These are phyloP conservation scores for Fusarium burgessii DNA, from an alignment of 2,329 filamentous ascomycete species.

Conservation along the genomic window DNA sequence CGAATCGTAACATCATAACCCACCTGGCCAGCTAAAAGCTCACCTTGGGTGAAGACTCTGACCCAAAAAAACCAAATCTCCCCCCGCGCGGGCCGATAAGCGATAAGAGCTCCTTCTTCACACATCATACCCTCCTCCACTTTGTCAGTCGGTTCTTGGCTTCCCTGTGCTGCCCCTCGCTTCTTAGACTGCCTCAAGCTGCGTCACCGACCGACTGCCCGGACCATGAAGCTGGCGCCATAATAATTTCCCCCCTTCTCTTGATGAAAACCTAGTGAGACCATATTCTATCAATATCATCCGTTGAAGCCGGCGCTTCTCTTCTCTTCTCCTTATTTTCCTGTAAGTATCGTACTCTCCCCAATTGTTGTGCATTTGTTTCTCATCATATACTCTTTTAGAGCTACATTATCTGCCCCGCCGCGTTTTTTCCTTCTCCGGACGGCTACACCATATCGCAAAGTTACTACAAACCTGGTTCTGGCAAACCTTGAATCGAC, in stretches of 20 bases:
- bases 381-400: constrained; percentile 46
- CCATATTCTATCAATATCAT: constrained; percentile 44
- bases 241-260: constrained; percentile 45
- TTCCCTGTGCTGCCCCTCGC: constrained; percentile 29
- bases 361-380: constrained; percentile 17
- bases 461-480: constrained; percentile 26
- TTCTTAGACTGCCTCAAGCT: constrained; percentile 21
- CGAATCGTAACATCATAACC: constrained; percentile 37
- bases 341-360: constrained; percentile 26
- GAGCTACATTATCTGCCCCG: constrained; percentile 49
- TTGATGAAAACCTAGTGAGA: constrained; percentile 36
- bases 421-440: constrained; percentile 44
- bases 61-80: constrained; percentile 7
- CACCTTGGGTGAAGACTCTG: constrained; percentile 21
- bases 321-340: constrained; percentile 25
- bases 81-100: constrained; percentile 47
- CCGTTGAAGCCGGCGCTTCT: constrained; percentile 29
- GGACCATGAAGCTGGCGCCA: constrained; percentile 46
- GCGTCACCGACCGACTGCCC: constrained; percentile 42
- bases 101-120: constrained; percentile 45
- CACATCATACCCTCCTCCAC: constrained; percentile 35
- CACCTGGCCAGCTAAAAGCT: constrained; percentile 26
- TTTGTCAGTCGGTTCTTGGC: constrained; percentile 28
- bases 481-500: constrained; percentile 43
- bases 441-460: constrained; percentile 43